Percentiles rank a stretch among this genome's conserved stretches.
phyloP scores from a whole-genome alignment of 768 basidiomycete species.

The Paxillus rubicundulus region DNA sequence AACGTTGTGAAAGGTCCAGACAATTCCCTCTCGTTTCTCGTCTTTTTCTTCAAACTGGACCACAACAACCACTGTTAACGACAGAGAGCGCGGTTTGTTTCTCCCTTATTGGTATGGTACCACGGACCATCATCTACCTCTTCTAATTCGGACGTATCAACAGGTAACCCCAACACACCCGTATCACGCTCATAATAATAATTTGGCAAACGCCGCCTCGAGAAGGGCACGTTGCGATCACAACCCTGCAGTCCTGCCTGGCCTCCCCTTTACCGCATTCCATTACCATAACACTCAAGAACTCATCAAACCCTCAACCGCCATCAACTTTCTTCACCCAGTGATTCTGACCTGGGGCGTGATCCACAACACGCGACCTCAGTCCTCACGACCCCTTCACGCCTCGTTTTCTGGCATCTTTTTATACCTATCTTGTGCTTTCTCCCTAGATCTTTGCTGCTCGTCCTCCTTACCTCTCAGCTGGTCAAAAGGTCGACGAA shows the following conservation, averaged over 20 bases:
- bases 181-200: constrained; percentile 30
- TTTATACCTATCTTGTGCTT: constrained; percentile 55
- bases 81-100: constrained; percentile 5
- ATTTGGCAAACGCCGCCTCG: constrained; percentile 50
- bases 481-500: constrained; percentile 37
- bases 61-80: constrained; percentile 15
- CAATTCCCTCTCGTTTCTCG: constrained; percentile 1
- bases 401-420: constrained; percentile 41
- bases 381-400: constrained; percentile 58
- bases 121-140: constrained; percentile 17
- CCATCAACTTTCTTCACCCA: constrained; percentile 28
- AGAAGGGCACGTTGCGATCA: constrained; percentile 79
- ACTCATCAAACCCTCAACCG: constrained; percentile 37
- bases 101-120: constrained; percentile 10
- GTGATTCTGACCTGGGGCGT: constrained; percentile 27
- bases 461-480: constrained; percentile 33
- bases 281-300: constrained; percentile 35
- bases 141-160: constrained; percentile 18
- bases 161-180: constrained; percentile 19
- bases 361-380: constrained; percentile 39
- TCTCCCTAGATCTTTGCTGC: constrained; percentile 38
- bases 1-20: background rate
- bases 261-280: constrained; percentile 63
- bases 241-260: constrained; percentile 51
- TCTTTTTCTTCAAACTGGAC: constrained; percentile 21